Evolutionary conservation across 2,329 filamentous ascomycete genomes (phyloP).

Genomic region (Colletotrichum godetiae): DNA sequence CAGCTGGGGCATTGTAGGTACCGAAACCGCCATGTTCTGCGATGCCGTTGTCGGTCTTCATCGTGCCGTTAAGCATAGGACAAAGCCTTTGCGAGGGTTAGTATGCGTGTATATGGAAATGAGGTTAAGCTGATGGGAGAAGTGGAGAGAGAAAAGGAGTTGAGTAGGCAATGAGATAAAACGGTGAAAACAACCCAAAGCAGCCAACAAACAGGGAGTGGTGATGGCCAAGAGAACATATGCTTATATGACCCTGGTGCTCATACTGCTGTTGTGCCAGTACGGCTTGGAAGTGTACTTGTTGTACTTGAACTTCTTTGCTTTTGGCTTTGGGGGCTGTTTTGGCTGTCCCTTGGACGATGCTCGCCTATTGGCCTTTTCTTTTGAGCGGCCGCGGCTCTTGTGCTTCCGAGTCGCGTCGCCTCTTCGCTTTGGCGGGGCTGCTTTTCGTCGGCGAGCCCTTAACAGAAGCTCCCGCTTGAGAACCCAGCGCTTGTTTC

Average conservation of each 20-base stretch:
- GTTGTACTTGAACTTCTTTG: slow-evolving; percentile 35
- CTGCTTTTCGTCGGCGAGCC: slow-evolving; percentile 33
- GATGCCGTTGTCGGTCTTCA: slow-evolving; percentile 69
- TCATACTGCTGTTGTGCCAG: slow-evolving; percentile 17
- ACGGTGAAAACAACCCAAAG: slow-evolving; percentile 23
- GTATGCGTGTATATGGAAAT: slow-evolving; percentile 34
- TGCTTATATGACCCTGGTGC: slow-evolving; percentile 10
- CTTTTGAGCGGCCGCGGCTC: background rate
- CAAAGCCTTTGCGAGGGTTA: slow-evolving; percentile 71
- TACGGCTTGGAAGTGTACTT: slow-evolving; percentile 33
- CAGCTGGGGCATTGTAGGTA: slow-evolving; percentile 58
- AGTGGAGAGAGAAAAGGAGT: background rate
- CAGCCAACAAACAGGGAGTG: slow-evolving; percentile 39
- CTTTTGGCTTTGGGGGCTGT: background rate
- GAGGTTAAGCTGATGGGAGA: background rate
- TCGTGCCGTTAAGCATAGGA: slow-evolving; percentile 86
- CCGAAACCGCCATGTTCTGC: slow-evolving; percentile 70
- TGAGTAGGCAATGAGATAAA: slow-evolving; percentile 2
- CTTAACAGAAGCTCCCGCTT: slow-evolving; percentile 16
- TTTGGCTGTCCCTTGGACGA: slow-evolving; percentile 28
- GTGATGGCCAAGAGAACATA: slow-evolving; percentile 35
- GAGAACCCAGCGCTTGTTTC: slow-evolving; percentile 23
- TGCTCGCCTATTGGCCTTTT: background rate
- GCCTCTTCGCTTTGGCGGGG: slow-evolving; percentile 12
- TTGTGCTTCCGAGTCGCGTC: background rate